A percentile compares a stretch with the other conserved stretches of the same genome.
Conservation (phyloP, 2,329 filamentous ascomycete species). For the Aspergillus sp. region DNA sequence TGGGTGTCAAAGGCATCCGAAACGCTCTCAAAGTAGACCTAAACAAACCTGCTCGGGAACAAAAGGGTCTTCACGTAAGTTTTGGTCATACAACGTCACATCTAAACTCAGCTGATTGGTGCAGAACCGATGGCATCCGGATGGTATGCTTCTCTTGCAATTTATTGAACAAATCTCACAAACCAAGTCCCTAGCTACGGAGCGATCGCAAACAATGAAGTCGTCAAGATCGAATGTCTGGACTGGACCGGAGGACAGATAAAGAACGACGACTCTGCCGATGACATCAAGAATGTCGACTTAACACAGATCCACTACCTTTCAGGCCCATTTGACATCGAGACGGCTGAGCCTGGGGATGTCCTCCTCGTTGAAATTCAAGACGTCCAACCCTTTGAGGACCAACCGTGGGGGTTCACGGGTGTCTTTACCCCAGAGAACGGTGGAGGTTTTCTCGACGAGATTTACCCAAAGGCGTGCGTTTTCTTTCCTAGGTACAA, state of each 20-base stretch:
- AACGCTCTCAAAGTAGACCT: slow-evolving; percentile 72
- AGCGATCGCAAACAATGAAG: slow-evolving; percentile 77
- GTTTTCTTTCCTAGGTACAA: slow-evolving; percentile 23
- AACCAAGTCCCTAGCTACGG: slow-evolving; percentile 68
- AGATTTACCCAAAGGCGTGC: slow-evolving; percentile 79
- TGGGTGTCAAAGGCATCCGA: slow-evolving; percentile 55
- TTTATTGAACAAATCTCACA: background rate
- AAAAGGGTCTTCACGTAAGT: slow-evolving; percentile 69
- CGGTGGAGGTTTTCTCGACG: slow-evolving; percentile 85
- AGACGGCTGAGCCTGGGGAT: slow-evolving; percentile 80
- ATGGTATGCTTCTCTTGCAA: slow-evolving; percentile 58
- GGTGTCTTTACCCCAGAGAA: slow-evolving; percentile 78
- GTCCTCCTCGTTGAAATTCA: slow-evolving; percentile 85
- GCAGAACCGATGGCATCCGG: slow-evolving; percentile 90
- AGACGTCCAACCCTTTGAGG: slow-evolving; percentile 84
- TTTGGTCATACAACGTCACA: slow-evolving; percentile 10
- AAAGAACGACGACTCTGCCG: slow-evolving; percentile 82
- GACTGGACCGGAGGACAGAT: slow-evolving; percentile 82
- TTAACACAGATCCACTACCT: slow-evolving; percentile 84
- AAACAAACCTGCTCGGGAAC: slow-evolving; percentile 68
- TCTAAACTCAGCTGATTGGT: background rate
- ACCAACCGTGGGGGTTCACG: slow-evolving; percentile 87
- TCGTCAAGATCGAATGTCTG: slow-evolving; percentile 89
- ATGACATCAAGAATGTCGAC: slow-evolving; percentile 82
- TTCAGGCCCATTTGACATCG: slow-evolving; percentile 83